Percentiles rank a stretch among this genome's conserved stretches.
These are phyloP conservation scores for Cavenderia fasciculata DNA, from an alignment of 78 protist species.

Conservation along the genomic window DNA sequence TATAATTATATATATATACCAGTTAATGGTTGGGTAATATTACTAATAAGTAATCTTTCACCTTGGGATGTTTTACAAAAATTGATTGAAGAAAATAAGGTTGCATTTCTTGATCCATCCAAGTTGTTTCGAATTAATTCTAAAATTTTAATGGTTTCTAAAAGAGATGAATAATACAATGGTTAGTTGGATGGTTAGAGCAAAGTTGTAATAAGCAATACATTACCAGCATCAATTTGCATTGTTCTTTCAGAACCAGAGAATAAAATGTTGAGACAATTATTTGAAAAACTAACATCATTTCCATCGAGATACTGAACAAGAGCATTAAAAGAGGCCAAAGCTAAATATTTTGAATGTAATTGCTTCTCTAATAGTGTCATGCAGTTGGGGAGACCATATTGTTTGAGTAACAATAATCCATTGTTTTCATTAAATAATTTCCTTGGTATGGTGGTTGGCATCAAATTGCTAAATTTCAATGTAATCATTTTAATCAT, in stretches of 20 bases:
- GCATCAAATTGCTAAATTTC: not conserved
- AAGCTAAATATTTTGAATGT: conserved; percentile 5
- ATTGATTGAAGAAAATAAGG: conserved; percentile 37
- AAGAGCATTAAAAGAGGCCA: conserved; percentile 23
- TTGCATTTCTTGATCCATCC: conserved; percentile 55
- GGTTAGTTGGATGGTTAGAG: not conserved
- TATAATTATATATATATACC: not conserved
- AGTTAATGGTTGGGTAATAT: conserved; percentile 56
- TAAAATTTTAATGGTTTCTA: conserved; percentile 40
- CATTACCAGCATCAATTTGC: conserved; percentile 61
- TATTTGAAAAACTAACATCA: conserved; percentile 24
- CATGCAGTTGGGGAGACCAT: conserved; percentile 1
- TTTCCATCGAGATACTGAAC: conserved; percentile 40
- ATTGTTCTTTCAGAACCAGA: conserved; percentile 59
- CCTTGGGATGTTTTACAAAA: conserved; percentile 50
- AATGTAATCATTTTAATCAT: conserved; percentile 31
- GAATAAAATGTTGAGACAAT: conserved; percentile 5
- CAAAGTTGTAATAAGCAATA: not conserved
- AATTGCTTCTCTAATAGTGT: not conserved
- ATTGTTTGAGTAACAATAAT: not conserved
- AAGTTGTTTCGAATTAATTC: conserved; percentile 33
- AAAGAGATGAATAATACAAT: not conserved
- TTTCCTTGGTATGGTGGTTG: conserved; percentile 25
- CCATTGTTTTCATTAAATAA: conserved; percentile 56
- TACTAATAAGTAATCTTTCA: conserved; percentile 31